phyloP scores from a whole-genome alignment of 1,284 basidiomycete species.

The Microstroma glucosiphilum region DNA sequence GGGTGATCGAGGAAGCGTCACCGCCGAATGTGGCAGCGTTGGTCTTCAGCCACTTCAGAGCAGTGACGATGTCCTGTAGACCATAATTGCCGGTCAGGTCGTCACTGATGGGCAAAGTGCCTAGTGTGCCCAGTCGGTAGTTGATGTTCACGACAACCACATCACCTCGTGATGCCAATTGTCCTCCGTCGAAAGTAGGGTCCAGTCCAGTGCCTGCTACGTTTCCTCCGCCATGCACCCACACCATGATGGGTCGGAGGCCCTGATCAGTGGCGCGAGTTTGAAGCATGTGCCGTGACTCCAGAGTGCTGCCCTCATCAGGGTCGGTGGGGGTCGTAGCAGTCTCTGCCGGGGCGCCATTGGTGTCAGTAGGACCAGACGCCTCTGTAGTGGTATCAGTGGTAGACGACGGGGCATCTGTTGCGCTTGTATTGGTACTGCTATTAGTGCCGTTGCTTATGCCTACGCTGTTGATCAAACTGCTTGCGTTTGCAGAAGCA shows the following conservation, averaged over 20 bases:
- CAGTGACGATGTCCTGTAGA: conserved; percentile 12
- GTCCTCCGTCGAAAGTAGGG: conserved; percentile 54
- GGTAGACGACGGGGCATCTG: too few relatives aligned
- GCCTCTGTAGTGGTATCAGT: too few relatives aligned
- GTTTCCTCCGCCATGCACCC: conserved; percentile 52
- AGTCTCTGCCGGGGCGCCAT: background rate
- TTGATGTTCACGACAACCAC: conserved; percentile 53
- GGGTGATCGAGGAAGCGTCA: conserved; percentile 13
- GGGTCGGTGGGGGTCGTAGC: conserved; percentile 4
- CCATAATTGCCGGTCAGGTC: conserved; percentile 13
- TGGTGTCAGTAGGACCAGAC: conserved; percentile 20
- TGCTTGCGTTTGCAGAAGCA: conserved; percentile 14
- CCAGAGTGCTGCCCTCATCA: background rate
- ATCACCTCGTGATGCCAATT: conserved; percentile 53
- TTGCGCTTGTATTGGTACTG: too few relatives aligned
- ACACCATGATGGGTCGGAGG: conserved; percentile 60
- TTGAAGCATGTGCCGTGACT: too few relatives aligned
- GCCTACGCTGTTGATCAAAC: too few relatives aligned
- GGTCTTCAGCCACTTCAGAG: conserved; percentile 15
- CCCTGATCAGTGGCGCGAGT: background rate
- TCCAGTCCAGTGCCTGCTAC: conserved; percentile 53
- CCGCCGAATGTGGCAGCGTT: conserved; percentile 16
- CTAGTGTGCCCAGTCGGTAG: conserved; percentile 13
- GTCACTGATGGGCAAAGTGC: conserved; percentile 6
- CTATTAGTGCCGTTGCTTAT: too few relatives aligned